Percentiles rank a stretch among this genome's conserved stretches.
These are phyloP conservation scores for Nothophaeocryptopus gaeumannii DNA, from an alignment of 2,329 filamentous ascomycete species.

Conservation along the genomic window DNA sequence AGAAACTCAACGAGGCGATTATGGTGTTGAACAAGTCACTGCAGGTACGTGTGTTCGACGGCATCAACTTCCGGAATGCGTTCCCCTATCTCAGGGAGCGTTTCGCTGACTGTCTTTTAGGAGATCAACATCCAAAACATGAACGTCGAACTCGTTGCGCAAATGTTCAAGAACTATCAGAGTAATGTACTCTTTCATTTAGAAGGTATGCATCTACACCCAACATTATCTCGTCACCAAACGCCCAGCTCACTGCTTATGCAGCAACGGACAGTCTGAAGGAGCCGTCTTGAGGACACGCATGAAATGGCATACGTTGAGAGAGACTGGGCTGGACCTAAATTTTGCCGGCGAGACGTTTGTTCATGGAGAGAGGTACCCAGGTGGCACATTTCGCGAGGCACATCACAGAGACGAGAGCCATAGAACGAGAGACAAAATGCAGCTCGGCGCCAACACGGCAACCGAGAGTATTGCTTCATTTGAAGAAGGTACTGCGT, in stretches of 20 bases:
- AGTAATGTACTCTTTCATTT: conserved; percentile 96
- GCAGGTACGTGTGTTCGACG: conserved; percentile 69
- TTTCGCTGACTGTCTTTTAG: too few relatives aligned
- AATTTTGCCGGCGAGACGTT: background rate
- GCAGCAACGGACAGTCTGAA: conserved; percentile 30
- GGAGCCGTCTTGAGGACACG: conserved; percentile 22
- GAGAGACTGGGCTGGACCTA: background rate
- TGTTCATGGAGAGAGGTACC: background rate
- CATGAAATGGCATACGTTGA: background rate
- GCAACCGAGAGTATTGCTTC: background rate
- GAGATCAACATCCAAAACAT: conserved; percentile 99
- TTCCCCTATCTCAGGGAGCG: too few relatives aligned
- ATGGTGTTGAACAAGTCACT: conserved; percentile 90
- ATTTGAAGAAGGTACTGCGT: background rate
- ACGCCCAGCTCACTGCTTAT: too few relatives aligned
- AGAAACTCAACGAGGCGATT: conserved; percentile 94
- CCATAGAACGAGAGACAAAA: background rate
- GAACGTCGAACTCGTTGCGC: conserved; percentile 95
- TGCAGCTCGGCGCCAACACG: conserved; percentile 7
- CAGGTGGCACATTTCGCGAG: background rate
- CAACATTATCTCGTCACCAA: too few relatives aligned
- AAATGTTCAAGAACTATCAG: conserved; percentile 99
- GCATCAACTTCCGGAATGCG: too few relatives aligned
- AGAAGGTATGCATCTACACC: conserved; percentile 83
- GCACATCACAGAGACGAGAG: background rate